Evolutionary conservation across 345 rosid species (phyloP).

Genomic region (Brassica nigra): DNA sequence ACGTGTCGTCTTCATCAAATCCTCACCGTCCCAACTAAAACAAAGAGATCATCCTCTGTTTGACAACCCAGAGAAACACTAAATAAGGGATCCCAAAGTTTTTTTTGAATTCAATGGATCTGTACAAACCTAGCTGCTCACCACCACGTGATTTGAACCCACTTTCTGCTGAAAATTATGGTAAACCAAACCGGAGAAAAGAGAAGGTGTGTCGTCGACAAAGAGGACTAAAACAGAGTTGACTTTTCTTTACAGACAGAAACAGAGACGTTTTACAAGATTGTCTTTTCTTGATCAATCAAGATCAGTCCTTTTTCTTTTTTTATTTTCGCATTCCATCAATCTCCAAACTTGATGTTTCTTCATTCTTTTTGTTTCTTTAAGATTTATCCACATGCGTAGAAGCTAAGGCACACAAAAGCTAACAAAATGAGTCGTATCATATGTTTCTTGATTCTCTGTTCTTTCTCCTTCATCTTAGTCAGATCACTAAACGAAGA

Average conservation of each 20-base stretch:
- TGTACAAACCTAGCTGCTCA: constrained; percentile 31
- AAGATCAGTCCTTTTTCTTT: constrained; percentile 16
- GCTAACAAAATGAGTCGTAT: constrained; percentile 20
- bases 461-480: constrained; percentile 32
- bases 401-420: constrained; percentile 17
- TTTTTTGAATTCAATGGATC: constrained; percentile 28
- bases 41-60: constrained; percentile 23
- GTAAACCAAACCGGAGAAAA: constrained; percentile 15
- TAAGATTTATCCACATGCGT: constrained; percentile 11
- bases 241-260: constrained; percentile 20
- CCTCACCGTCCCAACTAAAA: constrained; percentile 42
- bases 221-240: constrained; percentile 32
- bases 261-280: neutral
- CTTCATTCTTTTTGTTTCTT: constrained; percentile 12
- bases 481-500: constrained; percentile 56
- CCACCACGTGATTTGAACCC: constrained; percentile 43
- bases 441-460: constrained; percentile 33
- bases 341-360: constrained; percentile 3
- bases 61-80: constrained; percentile 38
- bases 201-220: constrained; percentile 14
- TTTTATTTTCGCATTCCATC: constrained; percentile 21
- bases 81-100: neutral
- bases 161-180: constrained; percentile 22
- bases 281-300: constrained; percentile 33
- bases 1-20: constrained; percentile 50